Evolutionary conservation across 345 rosid species (phyloP).

Genomic region (Trapa bicornis): DNA sequence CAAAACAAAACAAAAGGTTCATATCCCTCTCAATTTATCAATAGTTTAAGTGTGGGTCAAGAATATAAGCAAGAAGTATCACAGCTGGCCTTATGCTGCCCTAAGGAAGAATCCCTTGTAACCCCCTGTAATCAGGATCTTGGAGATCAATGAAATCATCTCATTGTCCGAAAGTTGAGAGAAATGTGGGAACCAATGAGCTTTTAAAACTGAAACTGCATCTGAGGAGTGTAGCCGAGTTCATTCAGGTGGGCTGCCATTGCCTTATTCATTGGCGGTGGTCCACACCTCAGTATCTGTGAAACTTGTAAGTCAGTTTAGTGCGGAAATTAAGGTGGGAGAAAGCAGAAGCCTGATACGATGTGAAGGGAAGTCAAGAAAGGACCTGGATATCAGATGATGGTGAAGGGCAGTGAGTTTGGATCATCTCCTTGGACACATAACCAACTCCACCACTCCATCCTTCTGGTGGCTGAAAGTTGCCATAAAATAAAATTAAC

Average conservation of each 20-base stretch:
- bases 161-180: neutral
- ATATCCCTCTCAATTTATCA: neutral
- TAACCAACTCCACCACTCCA: constrained; percentile 58
- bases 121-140: neutral
- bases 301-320: neutral
- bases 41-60: neutral
- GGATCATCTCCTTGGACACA: constrained; percentile 52
- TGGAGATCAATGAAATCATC: neutral
- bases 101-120: neutral
- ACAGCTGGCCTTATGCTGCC: neutral
- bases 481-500: neutral
- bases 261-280: constrained; percentile 59
- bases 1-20: too few relatives aligned
- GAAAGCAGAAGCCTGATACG: neutral
- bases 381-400: constrained; percentile 38
- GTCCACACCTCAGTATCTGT: constrained; percentile 52
- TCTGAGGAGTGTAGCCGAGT: constrained; percentile 39
- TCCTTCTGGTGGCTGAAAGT: constrained; percentile 36
- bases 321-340: neutral
- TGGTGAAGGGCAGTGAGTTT: constrained; percentile 44
- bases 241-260: constrained; percentile 47
- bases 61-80: neutral
- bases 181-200: neutral
- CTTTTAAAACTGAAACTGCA: constrained; percentile 55
- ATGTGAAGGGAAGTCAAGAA: neutral